Percentiles rank a stretch among this genome's conserved stretches.
These are phyloP conservation scores for Coniophora puteana DNA, from an alignment of 1,284 basidiomycete species.

Conservation along the genomic window DNA sequence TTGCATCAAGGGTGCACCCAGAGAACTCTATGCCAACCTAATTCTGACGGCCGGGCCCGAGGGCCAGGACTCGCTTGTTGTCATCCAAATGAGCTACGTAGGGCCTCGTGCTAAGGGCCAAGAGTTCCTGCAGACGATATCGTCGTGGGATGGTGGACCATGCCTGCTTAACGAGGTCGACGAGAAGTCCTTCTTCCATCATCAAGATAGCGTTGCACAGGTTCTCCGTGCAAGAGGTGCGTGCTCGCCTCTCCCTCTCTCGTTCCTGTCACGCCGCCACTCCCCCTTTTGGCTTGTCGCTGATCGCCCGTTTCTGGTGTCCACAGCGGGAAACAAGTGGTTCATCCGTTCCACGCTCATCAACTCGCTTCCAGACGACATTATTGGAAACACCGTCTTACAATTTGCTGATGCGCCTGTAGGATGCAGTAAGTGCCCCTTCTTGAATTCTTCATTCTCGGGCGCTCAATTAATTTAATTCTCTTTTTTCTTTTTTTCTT, in stretches of 20 bases:
- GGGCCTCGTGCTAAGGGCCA: conserved; percentile 73
- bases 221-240: conserved; percentile 77
- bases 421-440: conserved; percentile 71
- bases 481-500: conserved; percentile 8
- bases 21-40: conserved; percentile 85
- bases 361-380: conserved; percentile 77
- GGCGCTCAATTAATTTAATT: background rate
- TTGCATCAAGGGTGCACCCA: conserved; percentile 83
- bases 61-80: conserved; percentile 76
- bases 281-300: background rate
- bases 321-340: conserved; percentile 76
- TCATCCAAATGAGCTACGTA: conserved; percentile 87
- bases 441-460: conserved; percentile 1
- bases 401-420: conserved; percentile 80
- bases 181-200: conserved; percentile 83
- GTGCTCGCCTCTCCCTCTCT: conserved; percentile 13
- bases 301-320: background rate
- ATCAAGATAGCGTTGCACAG: conserved; percentile 89
- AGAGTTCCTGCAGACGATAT: conserved; percentile 77
- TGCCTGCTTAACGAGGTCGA: conserved; percentile 86
- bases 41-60: conserved; percentile 85
- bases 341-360: conserved; percentile 83
- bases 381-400: conserved; percentile 79
- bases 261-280: too few relatives aligned
- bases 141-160: conserved; percentile 79